phyloP scores from a whole-genome alignment of 805 yeast species.

The Cyberlindnera galapagoensis region DNA sequence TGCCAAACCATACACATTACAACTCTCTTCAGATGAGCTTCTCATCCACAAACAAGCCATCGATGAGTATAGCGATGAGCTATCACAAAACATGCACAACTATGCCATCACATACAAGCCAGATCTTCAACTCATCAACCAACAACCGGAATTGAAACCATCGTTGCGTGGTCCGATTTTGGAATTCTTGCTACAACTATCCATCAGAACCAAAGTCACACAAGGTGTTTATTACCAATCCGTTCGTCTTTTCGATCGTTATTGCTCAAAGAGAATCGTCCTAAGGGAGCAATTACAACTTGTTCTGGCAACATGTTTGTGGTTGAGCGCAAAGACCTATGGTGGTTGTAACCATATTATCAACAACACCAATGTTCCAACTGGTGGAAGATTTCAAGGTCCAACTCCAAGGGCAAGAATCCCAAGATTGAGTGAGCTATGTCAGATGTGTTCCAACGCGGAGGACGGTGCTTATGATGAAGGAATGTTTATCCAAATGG shows the following conservation, averaged over 20 bases:
- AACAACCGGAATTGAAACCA: conserved; percentile 84
- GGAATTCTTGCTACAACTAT: conserved; percentile 72
- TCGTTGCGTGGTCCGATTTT: conserved; percentile 66
- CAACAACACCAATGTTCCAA: conserved; percentile 39
- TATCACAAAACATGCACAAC: conserved; percentile 33
- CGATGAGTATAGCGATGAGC: conserved; percentile 48
- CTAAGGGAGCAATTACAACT: conserved; percentile 82
- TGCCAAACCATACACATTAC: conserved; percentile 45
- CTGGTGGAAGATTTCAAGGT: conserved; percentile 57
- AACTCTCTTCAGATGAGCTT: conserved; percentile 44
- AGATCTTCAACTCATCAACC: conserved; percentile 58
- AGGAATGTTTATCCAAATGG: conserved; percentile 82
- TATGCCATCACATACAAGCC: conserved; percentile 39
- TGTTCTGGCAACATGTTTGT: conserved; percentile 84
- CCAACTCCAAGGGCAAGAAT: conserved; percentile 71
- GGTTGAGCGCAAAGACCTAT: conserved; percentile 86
- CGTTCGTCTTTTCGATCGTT: conserved; percentile 78
- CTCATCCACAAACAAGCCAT: conserved; percentile 37
- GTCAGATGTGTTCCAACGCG: conserved; percentile 60
- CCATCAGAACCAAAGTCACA: conserved; percentile 56
- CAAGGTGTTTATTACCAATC: conserved; percentile 64
- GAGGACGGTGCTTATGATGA: conserved; percentile 52
- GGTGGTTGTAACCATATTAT: conserved; percentile 69
- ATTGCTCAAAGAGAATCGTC: conserved; percentile 82
- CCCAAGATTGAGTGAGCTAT: conserved; percentile 67